Evolutionary conservation across 441 rosid species (phyloP).

Genomic region (Sinapis alba): DNA sequence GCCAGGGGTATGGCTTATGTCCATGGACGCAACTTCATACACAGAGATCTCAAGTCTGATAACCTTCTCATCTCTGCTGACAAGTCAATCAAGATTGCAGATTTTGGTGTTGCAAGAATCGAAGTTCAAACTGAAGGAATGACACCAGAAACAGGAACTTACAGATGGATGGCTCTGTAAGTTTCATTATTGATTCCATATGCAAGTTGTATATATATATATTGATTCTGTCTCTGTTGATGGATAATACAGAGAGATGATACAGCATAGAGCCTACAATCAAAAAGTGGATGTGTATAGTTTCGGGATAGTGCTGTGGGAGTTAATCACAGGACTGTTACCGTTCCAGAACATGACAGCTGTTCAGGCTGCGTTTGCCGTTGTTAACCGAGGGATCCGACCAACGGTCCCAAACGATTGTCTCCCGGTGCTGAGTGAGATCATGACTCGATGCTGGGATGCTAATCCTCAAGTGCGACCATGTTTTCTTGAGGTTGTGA

Average conservation of each 20-base stretch:
- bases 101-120: slow-evolving; percentile 91
- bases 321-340: slow-evolving; percentile 77
- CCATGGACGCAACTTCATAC: slow-evolving; percentile 76
- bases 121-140: slow-evolving; percentile 96
- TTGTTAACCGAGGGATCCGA: slow-evolving; percentile 80
- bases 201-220: background rate
- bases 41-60: slow-evolving; percentile 86
- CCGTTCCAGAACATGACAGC: slow-evolving; percentile 95
- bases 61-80: slow-evolving; percentile 80
- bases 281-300: slow-evolving; percentile 91
- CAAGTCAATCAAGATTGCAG: slow-evolving; percentile 86
- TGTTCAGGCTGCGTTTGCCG: slow-evolving; percentile 94
- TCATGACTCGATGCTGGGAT: slow-evolving; percentile 94
- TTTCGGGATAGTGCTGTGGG: slow-evolving; percentile 93
- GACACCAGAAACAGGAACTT: slow-evolving; percentile 94
- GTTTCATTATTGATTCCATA: slow-evolving; percentile 27
- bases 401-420: slow-evolving; percentile 77
- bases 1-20: slow-evolving; percentile 93
- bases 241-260: slow-evolving; percentile 77
- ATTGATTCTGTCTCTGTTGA: background rate
- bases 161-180: slow-evolving; percentile 99
- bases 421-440: slow-evolving; percentile 67
- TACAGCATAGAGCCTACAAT: slow-evolving; percentile 88
- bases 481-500: slow-evolving; percentile 70
- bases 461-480: slow-evolving; percentile 81